These are phyloP conservation scores for Tetrapisispora iriomotensis DNA, from an alignment of 805 yeast species.

Conservation along the genomic window DNA sequence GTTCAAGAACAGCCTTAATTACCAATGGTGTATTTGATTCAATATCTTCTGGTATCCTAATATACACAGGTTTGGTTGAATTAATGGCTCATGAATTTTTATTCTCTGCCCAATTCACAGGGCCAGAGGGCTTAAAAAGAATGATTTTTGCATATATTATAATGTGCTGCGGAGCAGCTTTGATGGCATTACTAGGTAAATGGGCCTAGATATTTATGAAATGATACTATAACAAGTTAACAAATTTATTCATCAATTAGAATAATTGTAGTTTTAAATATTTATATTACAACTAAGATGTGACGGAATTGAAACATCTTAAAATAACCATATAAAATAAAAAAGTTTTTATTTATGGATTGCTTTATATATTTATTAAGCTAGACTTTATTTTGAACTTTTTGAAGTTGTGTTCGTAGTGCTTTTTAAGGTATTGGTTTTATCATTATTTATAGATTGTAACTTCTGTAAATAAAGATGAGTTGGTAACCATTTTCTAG, in stretches of 20 bases:
- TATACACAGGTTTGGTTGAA: conserved; percentile 68
- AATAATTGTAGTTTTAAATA: too few species aligned
- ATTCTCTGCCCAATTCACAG: conserved; percentile 52
- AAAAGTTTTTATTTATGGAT: too few species aligned
- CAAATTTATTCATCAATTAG: too few species aligned
- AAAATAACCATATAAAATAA: too few species aligned
- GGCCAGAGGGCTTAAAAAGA: conserved; percentile 41
- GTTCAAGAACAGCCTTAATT: conserved; percentile 43
- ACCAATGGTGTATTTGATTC: conserved; percentile 60
- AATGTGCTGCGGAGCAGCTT: conserved; percentile 58
- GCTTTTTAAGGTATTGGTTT: conserved; percentile 9
- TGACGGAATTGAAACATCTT: too few species aligned
- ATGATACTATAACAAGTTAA: neutral
- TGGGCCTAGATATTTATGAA: conserved; percentile 40
- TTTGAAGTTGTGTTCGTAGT: neutral
- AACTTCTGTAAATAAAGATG: conserved; percentile 53
- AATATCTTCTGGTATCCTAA: conserved; percentile 59
- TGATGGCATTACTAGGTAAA: conserved; percentile 68
- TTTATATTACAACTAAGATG: too few species aligned
- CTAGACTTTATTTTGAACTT: conserved; percentile 19
- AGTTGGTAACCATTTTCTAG: conserved; percentile 63
- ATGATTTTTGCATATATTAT: conserved; percentile 35
- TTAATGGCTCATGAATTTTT: conserved; percentile 66
- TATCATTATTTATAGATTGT: conserved; percentile 33
- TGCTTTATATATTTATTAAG: too few species aligned